These are phyloP conservation scores for Moelleriella libera DNA, from an alignment of 2,329 filamentous ascomycete species.

Conservation along the genomic window DNA sequence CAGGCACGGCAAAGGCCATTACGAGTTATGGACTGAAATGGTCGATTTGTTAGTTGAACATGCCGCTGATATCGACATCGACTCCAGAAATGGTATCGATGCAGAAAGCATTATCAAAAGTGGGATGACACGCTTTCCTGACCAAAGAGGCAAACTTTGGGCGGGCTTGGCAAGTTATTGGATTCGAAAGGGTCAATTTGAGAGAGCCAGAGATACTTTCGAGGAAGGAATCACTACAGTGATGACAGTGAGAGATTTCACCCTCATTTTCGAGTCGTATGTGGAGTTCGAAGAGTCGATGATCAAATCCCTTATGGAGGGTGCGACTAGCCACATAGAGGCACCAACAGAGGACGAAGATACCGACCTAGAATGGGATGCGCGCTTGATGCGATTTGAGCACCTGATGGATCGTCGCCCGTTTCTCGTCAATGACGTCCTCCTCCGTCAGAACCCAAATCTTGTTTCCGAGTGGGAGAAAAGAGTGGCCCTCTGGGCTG, in stretches of 20 bases:
- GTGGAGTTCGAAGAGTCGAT: constrained; percentile 95
- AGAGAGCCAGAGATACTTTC: constrained; percentile 82
- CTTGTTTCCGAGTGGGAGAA: constrained; percentile 97
- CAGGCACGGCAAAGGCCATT: constrained; percentile 87
- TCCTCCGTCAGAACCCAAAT: constrained; percentile 89
- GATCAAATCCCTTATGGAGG: constrained; percentile 81
- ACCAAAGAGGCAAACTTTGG: constrained; percentile 92
- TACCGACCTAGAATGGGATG: constrained; percentile 86
- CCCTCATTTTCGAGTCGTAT: constrained; percentile 90
- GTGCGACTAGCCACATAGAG: constrained; percentile 45
- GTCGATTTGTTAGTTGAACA: constrained; percentile 86
- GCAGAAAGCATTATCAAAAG: constrained; percentile 88
- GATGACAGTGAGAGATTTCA: constrained; percentile 97
- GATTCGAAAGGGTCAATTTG: constrained; percentile 86
- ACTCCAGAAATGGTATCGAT: constrained; percentile 69
- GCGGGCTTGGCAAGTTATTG: constrained; percentile 90
- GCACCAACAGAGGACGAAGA: constrained; percentile 71
- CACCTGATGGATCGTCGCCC: constrained; percentile 94
- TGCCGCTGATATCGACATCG: constrained; percentile 71
- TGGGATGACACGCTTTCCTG: constrained; percentile 78
- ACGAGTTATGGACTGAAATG: constrained; percentile 97
- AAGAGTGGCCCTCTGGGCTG: constrained; percentile 85
- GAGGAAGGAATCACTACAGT: constrained; percentile 95
- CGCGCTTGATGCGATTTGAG: constrained; percentile 95
- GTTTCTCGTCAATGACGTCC: constrained; percentile 90